Conservation (phyloP, 2,329 filamentous ascomycete genomes). For the Myrmaecium sp. region DNA sequence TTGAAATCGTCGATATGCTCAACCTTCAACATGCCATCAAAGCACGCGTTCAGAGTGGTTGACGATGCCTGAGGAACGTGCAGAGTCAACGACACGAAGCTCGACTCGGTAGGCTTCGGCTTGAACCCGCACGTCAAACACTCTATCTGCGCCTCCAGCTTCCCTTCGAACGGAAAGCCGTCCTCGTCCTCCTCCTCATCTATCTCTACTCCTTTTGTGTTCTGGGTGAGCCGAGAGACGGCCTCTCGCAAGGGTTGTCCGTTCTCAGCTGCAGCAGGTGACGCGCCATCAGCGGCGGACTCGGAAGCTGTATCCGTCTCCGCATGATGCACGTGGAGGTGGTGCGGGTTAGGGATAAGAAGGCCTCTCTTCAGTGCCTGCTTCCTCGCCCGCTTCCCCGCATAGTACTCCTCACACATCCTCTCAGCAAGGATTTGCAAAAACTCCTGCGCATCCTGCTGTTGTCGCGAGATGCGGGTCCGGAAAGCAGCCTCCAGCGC, state of each 20-base stretch:
- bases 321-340: too few relatives aligned
- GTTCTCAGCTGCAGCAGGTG: too few relatives aligned
- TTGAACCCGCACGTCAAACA: conserved; percentile 82
- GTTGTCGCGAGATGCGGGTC: conserved; percentile 80
- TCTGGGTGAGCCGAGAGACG: conserved; percentile 5
- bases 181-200: conserved; percentile 36
- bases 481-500: conserved; percentile 74
- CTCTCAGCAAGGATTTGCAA: conserved; percentile 85
- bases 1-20: conserved; percentile 96
- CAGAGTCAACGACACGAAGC: conserved; percentile 81
- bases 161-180: conserved; percentile 83
- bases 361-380: conserved; percentile 29
- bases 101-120: conserved; percentile 65
- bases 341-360: too few relatives aligned
- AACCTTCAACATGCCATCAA: conserved; percentile 85
- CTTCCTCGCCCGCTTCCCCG: conserved; percentile 55
- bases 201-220: conserved; percentile 9
- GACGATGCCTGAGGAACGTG: conserved; percentile 70
- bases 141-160: conserved; percentile 85
- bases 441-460: conserved; percentile 97
- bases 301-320: too few relatives aligned
- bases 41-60: conserved; percentile 70
- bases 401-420: conserved; percentile 85
- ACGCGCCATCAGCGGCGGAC: too few relatives aligned
- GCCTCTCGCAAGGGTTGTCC: conserved; percentile 6